A percentile compares a stretch with the other conserved stretches of the same genome.
phyloP scores from a whole-genome alignment of 108 stramenopile genomes.

The Nitzschia putrida region DNA sequence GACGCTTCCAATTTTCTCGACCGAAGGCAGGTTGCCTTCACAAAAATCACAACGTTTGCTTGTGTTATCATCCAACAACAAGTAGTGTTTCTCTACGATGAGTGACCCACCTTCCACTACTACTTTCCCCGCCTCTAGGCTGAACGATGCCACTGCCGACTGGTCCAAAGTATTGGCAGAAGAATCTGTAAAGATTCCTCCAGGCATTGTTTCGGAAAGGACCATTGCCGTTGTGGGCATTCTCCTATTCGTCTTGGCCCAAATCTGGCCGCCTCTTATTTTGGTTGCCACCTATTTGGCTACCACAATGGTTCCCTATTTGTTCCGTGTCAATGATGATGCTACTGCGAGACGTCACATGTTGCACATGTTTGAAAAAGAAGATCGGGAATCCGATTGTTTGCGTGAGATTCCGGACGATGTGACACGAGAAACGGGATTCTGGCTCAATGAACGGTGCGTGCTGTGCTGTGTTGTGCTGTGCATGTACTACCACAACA shows the following conservation, averaged over 20 bases:
- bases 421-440: slow-evolving; percentile 45
- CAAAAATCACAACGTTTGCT: too few relatives aligned
- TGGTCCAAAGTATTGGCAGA: slow-evolving; percentile 2
- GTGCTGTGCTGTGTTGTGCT: neutral
- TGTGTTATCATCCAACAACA: too few relatives aligned
- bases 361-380: slow-evolving; percentile 48
- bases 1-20: too few relatives aligned
- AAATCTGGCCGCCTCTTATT: slow-evolving; percentile 39
- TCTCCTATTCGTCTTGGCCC: slow-evolving; percentile 24
- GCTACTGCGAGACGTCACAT: slow-evolving; percentile 49
- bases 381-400: slow-evolving; percentile 48
- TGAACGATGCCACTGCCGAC: neutral
- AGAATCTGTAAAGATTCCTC: neutral
- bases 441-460: slow-evolving; percentile 47
- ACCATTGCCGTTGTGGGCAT: slow-evolving; percentile 1
- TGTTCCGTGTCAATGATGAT: slow-evolving; percentile 58
- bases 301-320: slow-evolving; percentile 40
- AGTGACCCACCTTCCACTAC: too few relatives aligned
- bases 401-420: slow-evolving; percentile 38
- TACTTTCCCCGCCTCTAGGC: too few relatives aligned
- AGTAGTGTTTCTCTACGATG: too few relatives aligned
- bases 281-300: slow-evolving; percentile 24
- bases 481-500: too few relatives aligned
- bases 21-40: too few relatives aligned
- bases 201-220: neutral